Percentiles rank a stretch among this genome's conserved stretches.
These are phyloP conservation scores for Rhipidocladum racemiflorum DNA, from an alignment of 176 grass and related monocot genomes.

Conservation along the genomic window DNA sequence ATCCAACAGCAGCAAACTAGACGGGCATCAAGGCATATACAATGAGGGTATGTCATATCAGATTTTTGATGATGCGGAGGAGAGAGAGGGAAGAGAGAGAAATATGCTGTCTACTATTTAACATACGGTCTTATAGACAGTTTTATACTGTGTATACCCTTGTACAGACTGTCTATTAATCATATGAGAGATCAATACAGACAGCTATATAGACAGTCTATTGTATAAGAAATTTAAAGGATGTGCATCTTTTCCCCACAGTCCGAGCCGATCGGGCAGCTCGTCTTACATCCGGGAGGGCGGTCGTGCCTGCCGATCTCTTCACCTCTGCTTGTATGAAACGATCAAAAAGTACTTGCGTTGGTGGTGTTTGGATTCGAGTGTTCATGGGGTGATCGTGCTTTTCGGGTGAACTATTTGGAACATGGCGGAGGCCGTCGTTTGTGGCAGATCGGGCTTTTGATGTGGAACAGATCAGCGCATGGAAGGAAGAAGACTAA, in stretches of 20 bases:
- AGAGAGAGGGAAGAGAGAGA: too few species aligned
- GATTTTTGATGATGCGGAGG: too few species aligned
- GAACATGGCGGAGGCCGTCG: background rate
- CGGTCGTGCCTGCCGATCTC: background rate
- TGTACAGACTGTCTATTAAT: too few species aligned
- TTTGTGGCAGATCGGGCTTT: background rate
- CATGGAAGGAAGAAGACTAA: background rate
- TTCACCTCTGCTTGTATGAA: background rate
- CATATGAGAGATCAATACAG: too few species aligned
- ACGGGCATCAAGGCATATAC: background rate
- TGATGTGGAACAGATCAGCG: slow-evolving; percentile 1
- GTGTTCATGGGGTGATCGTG: background rate
- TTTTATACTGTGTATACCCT: too few species aligned
- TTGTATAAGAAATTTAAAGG: too few species aligned
- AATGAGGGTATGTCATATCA: too few species aligned
- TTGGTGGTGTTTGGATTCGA: background rate
- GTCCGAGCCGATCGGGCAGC: background rate
- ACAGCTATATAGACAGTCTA: too few species aligned
- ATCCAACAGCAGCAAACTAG: slow-evolving; percentile 11
- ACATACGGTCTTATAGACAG: too few species aligned
- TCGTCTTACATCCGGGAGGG: background rate
- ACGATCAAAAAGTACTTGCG: background rate
- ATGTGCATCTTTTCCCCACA: slow-evolving; percentile 13
- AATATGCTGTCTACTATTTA: too few species aligned
- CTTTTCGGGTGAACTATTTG: background rate